Percentiles rank a stretch among this genome's conserved stretches.
These are phyloP conservation scores for Ziziphus jujuba DNA, from an alignment of 306 rosid species.

Conservation along the genomic window DNA sequence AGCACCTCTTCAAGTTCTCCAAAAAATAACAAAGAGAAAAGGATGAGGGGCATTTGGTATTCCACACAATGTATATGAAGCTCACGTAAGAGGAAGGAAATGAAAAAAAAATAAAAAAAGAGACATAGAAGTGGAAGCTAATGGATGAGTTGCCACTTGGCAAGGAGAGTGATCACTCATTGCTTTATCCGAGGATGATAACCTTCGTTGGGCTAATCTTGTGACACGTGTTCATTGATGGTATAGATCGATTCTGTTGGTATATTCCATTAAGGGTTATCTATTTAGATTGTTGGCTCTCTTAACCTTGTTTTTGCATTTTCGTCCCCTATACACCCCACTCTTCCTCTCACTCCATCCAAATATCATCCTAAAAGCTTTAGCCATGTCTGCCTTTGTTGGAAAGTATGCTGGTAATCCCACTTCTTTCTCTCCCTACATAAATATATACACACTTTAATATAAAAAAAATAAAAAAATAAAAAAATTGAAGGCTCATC, in stretches of 20 bases:
- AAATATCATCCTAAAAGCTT: constrained; percentile 22
- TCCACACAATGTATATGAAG: constrained; percentile 37
- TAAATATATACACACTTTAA: too few species aligned
- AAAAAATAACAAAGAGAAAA: neutral
- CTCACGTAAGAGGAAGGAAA: neutral
- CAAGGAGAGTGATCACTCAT: constrained; percentile 53
- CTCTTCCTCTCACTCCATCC: constrained; percentile 27
- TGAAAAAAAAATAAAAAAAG: neutral
- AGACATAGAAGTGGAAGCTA: neutral
- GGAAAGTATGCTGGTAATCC: constrained; percentile 80
- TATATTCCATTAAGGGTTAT: constrained; percentile 45
- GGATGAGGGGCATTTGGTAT: constrained; percentile 33
- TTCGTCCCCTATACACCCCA: too few species aligned
- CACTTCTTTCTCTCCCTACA: constrained; percentile 10
- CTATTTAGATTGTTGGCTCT: constrained; percentile 44
- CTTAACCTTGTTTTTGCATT: constrained; percentile 36
- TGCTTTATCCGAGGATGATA: constrained; percentile 69
- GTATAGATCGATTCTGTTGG: constrained; percentile 27
- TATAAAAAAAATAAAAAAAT: too few species aligned
- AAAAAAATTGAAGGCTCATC: too few species aligned
- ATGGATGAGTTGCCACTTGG: constrained; percentile 55
- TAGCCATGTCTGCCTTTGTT: constrained; percentile 86
- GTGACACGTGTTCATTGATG: constrained; percentile 56
- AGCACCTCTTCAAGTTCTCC: constrained; percentile 10
- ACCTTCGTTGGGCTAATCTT: constrained; percentile 58